Percentiles rank a stretch among this genome's conserved stretches.
Conservation (phyloP, 108 stramenopile genomes). For the Skeletonema marinoi region DNA sequence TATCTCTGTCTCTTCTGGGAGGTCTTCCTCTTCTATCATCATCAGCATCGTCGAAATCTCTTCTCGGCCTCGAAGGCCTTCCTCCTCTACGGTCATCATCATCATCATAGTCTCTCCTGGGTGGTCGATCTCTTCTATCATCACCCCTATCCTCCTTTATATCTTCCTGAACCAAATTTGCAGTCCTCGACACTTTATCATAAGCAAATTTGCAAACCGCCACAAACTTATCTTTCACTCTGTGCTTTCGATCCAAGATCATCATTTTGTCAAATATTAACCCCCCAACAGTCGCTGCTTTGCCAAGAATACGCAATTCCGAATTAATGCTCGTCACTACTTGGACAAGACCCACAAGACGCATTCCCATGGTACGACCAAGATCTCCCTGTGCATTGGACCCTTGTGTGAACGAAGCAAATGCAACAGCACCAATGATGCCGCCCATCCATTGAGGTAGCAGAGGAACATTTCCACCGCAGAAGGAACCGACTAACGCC, state of each 20-base stretch:
- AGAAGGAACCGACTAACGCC: slow-evolving; percentile 70
- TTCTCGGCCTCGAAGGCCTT: not conserved
- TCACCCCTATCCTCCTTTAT: not conserved
- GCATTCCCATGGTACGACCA: slow-evolving; percentile 80
- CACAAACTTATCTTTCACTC: slow-evolving; percentile 72
- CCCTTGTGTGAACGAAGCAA: slow-evolving; percentile 61
- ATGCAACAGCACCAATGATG: slow-evolving; percentile 63
- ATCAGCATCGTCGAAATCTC: not conserved
- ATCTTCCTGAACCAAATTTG: not conserved
- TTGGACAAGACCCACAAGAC: slow-evolving; percentile 62
- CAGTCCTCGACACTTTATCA: slow-evolving; percentile 45
- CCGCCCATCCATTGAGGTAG: slow-evolving; percentile 84
- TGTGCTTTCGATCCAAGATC: slow-evolving; percentile 88
- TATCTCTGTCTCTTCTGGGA: not conserved
- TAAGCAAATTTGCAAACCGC: slow-evolving; percentile 51
- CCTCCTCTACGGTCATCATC: not conserved
- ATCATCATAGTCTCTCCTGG: not conserved
- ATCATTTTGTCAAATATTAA: slow-evolving; percentile 78
- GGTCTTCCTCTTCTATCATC: not conserved
- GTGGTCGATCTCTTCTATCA: not conserved
- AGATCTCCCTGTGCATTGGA: slow-evolving; percentile 73
- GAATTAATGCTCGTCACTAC: slow-evolving; percentile 66
- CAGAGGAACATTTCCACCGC: slow-evolving; percentile 81
- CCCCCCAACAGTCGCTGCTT: slow-evolving; percentile 62
- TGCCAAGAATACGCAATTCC: slow-evolving; percentile 63